Base-by-base conservation (phyloP, 202 grass and related monocot species). In the Schoenoplectus triqueter region DNA sequence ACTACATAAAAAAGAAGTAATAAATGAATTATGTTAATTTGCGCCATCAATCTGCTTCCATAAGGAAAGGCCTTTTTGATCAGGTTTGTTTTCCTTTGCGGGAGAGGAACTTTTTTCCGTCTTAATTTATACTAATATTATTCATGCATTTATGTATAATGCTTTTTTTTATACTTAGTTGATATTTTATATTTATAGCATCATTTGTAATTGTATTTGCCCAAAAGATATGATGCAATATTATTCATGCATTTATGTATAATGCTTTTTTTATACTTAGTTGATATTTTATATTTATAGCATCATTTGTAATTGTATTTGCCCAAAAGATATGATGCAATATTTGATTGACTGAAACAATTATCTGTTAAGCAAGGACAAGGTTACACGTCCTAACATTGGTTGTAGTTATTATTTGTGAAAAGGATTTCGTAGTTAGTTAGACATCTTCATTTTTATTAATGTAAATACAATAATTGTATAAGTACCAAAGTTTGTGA, bases 21-120 rank as follows among this genome's bases (percentile, higher is more conserved):
- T 86, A 86, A 85, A 99, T 99, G 97, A 90, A 96, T 67, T 89
- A 89, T 88, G 81, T 89, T 86, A 92, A 91, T 87, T 91, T 94
- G 83, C 86, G 64, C 4, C 92, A 83, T 62, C 97, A 99, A 86
- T 87, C 92, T 87, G 93, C 97, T 69, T 85, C 85, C 60, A 87
- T 96, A 87, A 96, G 93, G 85, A 99, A 94, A 82, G 79, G 80
- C 75, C 90, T 99, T 85, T 96, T 99, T 92, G 92, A 99, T 92
- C 90, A 99, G 92, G 92, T 86, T 75, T 75, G 89, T 85, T 56
- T 77, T 79, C 40, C 55, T 40, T 56, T 76, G 21, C 19, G 55
- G 3, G 19, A 76, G 20, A 76, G 20, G 6, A 75, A 56, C 31
- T 1, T 76, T 55, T 76, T 56, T 4, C 15, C 49, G 39, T 75